A percentile compares a stretch with the other conserved stretches of the same genome.
These are phyloP conservation scores for Laetiporus sulphureus DNA, from an alignment of 1,284 basidiomycete species.

Conservation along the genomic window DNA sequence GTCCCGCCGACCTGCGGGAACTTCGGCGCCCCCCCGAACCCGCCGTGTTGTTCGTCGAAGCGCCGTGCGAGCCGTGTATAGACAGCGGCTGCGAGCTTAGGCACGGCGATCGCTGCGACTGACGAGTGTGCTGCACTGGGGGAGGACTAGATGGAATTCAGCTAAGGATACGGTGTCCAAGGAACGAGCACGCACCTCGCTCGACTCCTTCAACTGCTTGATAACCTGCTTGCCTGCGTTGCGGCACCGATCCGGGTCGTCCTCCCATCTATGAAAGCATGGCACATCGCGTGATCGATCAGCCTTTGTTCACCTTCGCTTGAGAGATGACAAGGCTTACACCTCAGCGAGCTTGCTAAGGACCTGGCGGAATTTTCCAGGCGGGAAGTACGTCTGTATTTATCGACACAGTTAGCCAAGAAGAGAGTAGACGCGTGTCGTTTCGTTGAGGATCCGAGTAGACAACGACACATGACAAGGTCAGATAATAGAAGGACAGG, in stretches of 20 bases:
- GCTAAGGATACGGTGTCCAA: neutral
- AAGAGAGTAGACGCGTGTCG: too few relatives aligned
- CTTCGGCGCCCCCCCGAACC: conserved; percentile 35
- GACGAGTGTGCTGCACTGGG: too few relatives aligned
- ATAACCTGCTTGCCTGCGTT: conserved; percentile 18
- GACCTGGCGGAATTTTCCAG: conserved; percentile 17
- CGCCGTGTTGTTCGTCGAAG: conserved; percentile 30
- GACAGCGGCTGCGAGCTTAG: conserved; percentile 8
- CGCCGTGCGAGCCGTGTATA: conserved; percentile 14
- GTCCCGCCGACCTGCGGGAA: conserved; percentile 27
- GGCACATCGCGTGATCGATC: too few relatives aligned
- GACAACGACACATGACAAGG: neutral
- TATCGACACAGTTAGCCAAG: neutral
- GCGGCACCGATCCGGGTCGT: conserved; percentile 17
- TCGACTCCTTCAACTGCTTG: conserved; percentile 13
- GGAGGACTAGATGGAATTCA: too few relatives aligned
- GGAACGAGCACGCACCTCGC: conserved; percentile 11
- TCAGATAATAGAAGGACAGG: neutral
- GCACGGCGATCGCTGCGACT: too few relatives aligned
- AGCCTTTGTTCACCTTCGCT: neutral
- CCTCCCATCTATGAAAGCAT: conserved; percentile 17
- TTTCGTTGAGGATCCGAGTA: too few relatives aligned
- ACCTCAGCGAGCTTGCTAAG: conserved; percentile 21
- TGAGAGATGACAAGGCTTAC: conserved; percentile 10
- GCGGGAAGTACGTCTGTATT: conserved; percentile 33